Percentiles rank a stretch among this genome's conserved stretches.
These are phyloP conservation scores for Cornus controversa DNA, from an alignment of 148 eudicot species.

Conservation along the genomic window DNA sequence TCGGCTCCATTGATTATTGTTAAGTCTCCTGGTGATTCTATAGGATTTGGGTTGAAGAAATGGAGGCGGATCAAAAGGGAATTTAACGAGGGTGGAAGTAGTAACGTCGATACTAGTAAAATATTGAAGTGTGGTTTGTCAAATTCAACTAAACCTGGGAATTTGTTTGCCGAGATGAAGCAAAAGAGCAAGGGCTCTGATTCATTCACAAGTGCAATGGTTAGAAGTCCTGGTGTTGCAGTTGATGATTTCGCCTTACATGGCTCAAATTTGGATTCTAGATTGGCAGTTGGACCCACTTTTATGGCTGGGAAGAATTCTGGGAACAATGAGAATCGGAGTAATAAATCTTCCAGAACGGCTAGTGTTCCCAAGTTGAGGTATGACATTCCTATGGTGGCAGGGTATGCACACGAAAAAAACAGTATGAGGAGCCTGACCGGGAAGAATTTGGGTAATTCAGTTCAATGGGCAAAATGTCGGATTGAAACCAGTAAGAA, in stretches of 20 bases:
- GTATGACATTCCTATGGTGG: conserved; percentile 19
- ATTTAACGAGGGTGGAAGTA: conserved; percentile 25
- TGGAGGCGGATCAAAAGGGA: conserved; percentile 63
- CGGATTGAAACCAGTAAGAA: conserved; percentile 54
- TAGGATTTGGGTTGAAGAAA: conserved; percentile 64
- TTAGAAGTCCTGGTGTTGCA: conserved; percentile 30
- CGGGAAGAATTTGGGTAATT: conserved; percentile 30
- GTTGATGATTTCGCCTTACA: conserved; percentile 25
- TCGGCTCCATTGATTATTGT: background rate
- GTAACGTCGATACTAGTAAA: conserved; percentile 29
- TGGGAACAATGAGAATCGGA: conserved; percentile 71
- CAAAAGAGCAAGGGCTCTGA: conserved; percentile 42
- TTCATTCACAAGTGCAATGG: conserved; percentile 11
- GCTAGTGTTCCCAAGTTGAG: conserved; percentile 58
- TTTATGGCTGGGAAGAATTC: conserved; percentile 47
- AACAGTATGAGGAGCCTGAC: conserved; percentile 28
- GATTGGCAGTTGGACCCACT: conserved; percentile 23
- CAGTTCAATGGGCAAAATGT: conserved; percentile 33
- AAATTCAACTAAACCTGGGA: conserved; percentile 17
- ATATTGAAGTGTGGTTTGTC: background rate
- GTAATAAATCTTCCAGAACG: conserved; percentile 77
- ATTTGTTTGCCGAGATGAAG: conserved; percentile 22
- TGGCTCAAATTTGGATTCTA: conserved; percentile 24
- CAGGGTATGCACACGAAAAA: conserved; percentile 32
- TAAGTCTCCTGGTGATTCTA: conserved; percentile 18